Base-by-base conservation (phyloP, 2,329 filamentous ascomycete species). In the Calonectria leucothoes region DNA sequence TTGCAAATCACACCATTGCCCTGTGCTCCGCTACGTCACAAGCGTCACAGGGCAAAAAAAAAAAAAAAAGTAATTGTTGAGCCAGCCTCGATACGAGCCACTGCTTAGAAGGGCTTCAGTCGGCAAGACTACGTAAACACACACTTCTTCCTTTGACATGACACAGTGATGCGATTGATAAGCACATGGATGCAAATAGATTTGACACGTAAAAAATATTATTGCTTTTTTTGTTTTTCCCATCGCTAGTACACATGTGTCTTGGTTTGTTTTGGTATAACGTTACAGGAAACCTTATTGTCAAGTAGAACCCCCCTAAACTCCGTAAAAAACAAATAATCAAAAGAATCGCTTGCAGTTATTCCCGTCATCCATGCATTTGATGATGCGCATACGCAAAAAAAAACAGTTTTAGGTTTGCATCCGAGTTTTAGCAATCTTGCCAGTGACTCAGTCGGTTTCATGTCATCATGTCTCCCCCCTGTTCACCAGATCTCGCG, bases 291-390 rank as follows among this genome's bases (percentile, higher is more conserved):
- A 51, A 59, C 42, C 31, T 65, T 49, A 33, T 12, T 65, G 39
- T 27, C 42, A 45, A 45, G 42, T 23, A 45, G 42, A 51, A 37
- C 23, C 29, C 33, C 35, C 31, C 39, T 49, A 17, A 49, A 65
- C 63, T 48, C 63, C 63, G 17, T 42, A 63, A 23, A 33, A 45
- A 33, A 42, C 14, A 65, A 65, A 55, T 25, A 37, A 37, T 31
- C n/a, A 65, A 27, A 45, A 31, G 29, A 27, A 35, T 66, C 69
- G 69, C 69, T 71, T 71, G 69, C 59, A 65, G 29, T 65, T 48
- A 49, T 39, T 49, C 39, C 64, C 49, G 23, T 37, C 51, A 57
- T 66, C 63, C 63, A 65, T 70, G 61, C 61, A 65, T 66, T 59
- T 42, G 31, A 33, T 59, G 55, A 59, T 59, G 55, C 55, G n/a